Evolutionary conservation across 768 basidiomycete genomes (phyloP), one percentile per base, ranked within the genome.

Genomic region (Rhizopogon vinicolor): DNA sequence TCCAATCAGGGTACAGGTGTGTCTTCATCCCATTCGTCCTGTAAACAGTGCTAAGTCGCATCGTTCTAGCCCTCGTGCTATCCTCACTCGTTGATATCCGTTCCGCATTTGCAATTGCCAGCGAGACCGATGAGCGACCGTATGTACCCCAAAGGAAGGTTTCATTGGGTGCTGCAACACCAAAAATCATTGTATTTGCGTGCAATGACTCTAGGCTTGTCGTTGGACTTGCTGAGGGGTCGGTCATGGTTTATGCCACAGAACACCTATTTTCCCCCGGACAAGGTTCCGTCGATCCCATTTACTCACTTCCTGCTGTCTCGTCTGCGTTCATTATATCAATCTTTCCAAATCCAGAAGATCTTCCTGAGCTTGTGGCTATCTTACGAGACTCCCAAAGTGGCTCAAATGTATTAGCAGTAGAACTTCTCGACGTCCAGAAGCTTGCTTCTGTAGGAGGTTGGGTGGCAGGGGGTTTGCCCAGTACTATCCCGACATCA

Each of bases 51-150:
- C 48, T 41, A 31, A 44, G 31, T 9, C 10, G 19, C 39, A 39
- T 19, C 1, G 29, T 58, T 5, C 13, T 57, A 91, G 89, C 72
- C n/a, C 70, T 91, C 48, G 72, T 84, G 25, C 68, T 83, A 16
- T 86, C 88, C 0, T 76, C 84, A 16, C 75, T 91, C 7, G 68
- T 74, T 19, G 80, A 86, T 40, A 70, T 92, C n/a, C 83, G 82
- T 1, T 66, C 77, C 14, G 76, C 81, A 0, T 78, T 85, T 58
- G 71, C 72, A 44, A 63, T 67, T 10, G 74, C 79, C 35, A 76
- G 75, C 41, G 61, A 65, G 0, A 65, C 66, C 10, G 73, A 72
- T 4, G 72, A 72, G 12, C 67, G 73, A 19, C 65, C 74, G 3
- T 85, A 85, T 62, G 66, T 63, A n/a, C 79, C 85, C 1, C 78